These are phyloP conservation scores for Botrytis aclada DNA, from an alignment of 2,329 filamentous ascomycete genomes.

Conservation along the genomic window DNA sequence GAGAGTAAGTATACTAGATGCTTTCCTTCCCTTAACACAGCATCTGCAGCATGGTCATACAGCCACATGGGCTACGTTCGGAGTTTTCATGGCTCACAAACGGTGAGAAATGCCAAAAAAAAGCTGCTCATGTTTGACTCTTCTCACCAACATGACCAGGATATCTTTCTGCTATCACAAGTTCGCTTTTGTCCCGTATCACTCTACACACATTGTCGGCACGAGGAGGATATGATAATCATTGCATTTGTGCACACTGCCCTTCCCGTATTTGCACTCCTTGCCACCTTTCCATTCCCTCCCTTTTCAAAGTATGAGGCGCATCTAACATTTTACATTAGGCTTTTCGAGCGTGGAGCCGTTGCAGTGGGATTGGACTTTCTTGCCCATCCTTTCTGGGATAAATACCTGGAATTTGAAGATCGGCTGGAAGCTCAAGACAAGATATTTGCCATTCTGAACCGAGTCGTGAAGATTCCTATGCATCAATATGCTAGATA, in stretches of 20 bases:
- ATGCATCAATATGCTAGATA: constrained; percentile 96
- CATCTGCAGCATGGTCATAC: constrained; percentile 41
- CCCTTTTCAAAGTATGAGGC: constrained; percentile 23
- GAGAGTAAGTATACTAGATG: constrained; percentile 92
- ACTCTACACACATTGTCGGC: constrained; percentile 39
- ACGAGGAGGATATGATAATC: constrained; percentile 46
- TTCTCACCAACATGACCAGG: constrained; percentile 66
- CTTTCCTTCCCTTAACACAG: constrained; percentile 65
- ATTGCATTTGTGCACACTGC: constrained; percentile 52
- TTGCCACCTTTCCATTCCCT: constrained; percentile 40
- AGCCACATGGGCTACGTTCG: constrained; percentile 28
- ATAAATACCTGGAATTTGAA: constrained; percentile 97
- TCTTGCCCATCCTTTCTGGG: constrained; percentile 93
- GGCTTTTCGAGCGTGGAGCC: constrained; percentile 88
- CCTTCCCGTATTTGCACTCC: constrained; percentile 61
- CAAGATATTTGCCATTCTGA: constrained; percentile 79
- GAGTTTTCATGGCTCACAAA: constrained; percentile 47
- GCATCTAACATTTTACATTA: constrained; percentile 42
- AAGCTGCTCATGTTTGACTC: constrained; percentile 53
- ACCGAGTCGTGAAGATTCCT: constrained; percentile 80
- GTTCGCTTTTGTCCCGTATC: constrained; percentile 43
- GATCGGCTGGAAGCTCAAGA: constrained; percentile 82
- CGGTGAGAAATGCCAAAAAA: constrained; percentile 71
- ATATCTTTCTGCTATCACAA: constrained; percentile 50
- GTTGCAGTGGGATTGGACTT: constrained; percentile 87